These are phyloP conservation scores for Fusarium sp. DNA, from an alignment of 2,329 filamentous ascomycete genomes.

Conservation along the genomic window DNA sequence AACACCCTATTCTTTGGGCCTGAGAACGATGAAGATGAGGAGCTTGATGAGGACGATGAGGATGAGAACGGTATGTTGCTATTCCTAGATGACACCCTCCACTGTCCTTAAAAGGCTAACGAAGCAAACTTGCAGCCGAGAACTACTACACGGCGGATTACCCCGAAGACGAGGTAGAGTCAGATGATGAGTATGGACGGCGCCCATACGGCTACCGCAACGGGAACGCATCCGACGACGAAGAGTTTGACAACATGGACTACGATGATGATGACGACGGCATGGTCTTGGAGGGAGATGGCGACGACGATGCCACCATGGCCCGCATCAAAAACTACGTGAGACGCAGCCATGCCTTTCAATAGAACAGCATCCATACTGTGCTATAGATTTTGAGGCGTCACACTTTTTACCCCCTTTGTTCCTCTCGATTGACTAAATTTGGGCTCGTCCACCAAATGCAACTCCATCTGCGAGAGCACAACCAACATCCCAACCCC, in stretches of 20 bases:
- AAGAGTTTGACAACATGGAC: conserved; percentile 62
- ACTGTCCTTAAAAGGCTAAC: conserved; percentile 25
- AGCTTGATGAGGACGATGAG: conserved; percentile 69
- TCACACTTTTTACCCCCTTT: conserved; percentile 12
- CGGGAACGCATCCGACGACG: conserved; percentile 65
- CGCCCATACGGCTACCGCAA: conserved; percentile 67
- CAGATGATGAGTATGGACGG: conserved; percentile 66
- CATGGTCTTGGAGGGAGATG: conserved; percentile 51
- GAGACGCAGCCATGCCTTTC: conserved; percentile 48
- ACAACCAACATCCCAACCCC: conserved; percentile 4
- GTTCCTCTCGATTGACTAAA: conserved; percentile 6
- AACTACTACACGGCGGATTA: conserved; percentile 85
- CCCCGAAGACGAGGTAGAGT: conserved; percentile 81
- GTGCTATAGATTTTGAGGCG: conserved; percentile 31
- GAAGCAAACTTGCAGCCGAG: conserved; percentile 64
- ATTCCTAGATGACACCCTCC: neutral
- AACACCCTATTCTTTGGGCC: conserved; percentile 70
- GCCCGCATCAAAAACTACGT: conserved; percentile 54
- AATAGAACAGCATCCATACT: conserved; percentile 22
- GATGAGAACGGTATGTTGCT: conserved; percentile 70
- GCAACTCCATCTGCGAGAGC: neutral
- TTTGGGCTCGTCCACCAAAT: neutral
- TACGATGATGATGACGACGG: conserved; percentile 53
- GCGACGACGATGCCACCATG: conserved; percentile 53
- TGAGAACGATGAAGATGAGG: conserved; percentile 72